Evolutionary conservation across 176 grass and related monocot species (phyloP).

Genomic region (Carex parvula): DNA sequence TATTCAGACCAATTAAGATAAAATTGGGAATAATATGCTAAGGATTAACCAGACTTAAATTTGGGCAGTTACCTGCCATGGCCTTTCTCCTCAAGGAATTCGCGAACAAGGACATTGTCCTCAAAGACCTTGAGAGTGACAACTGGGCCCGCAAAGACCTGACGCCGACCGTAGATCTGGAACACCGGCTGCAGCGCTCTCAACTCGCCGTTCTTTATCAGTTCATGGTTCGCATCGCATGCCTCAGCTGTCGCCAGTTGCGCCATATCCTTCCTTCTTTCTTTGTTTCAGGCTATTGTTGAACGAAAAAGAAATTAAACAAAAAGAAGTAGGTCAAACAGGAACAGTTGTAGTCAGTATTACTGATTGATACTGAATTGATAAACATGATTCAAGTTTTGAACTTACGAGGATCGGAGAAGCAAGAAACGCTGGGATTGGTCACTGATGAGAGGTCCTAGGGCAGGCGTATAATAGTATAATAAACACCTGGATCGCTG

Average conservation of each 20-base stretch:
- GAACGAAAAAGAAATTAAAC: background rate
- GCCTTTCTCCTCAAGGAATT: conserved; percentile 73
- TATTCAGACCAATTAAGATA: background rate
- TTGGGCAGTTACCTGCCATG: conserved; percentile 30
- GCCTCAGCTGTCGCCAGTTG: conserved; percentile 69
- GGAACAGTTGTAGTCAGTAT: background rate
- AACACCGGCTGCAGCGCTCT: conserved; percentile 68
- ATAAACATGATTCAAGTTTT: background rate
- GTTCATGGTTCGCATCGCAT: conserved; percentile 58
- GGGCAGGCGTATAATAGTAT: no score
- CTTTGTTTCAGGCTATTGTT: background rate
- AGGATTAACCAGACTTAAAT: background rate
- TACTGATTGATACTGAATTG: background rate
- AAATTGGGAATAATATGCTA: background rate
- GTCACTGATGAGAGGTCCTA: no score
- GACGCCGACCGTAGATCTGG: conserved; percentile 61
- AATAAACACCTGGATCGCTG: no score
- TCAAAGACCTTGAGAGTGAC: conserved; percentile 88
- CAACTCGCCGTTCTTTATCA: conserved; percentile 59
- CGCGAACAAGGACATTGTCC: conserved; percentile 75
- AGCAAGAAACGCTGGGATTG: no score
- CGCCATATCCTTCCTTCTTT: conserved; percentile 40
- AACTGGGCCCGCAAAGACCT: conserved; percentile 60
- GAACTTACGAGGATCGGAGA: no score
- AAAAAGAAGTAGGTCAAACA: background rate